A percentile compares a stretch with the other conserved stretches of the same genome.
These are phyloP conservation scores for Venturiaceae sp. DNA, from an alignment of 2,329 filamentous ascomycete species.

Conservation along the genomic window DNA sequence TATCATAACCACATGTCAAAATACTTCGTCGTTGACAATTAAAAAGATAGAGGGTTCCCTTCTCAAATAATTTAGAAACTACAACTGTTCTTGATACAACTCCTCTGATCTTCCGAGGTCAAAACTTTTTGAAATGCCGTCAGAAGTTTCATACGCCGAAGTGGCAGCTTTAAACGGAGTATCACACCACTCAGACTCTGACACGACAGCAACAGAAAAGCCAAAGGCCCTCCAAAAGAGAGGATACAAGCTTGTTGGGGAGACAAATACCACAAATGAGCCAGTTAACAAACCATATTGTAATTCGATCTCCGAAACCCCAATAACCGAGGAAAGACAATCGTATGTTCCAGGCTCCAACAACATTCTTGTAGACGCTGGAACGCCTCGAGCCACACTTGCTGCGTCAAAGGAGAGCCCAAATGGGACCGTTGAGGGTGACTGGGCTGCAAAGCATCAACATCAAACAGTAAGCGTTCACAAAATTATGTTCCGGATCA, in stretches of 20 bases:
- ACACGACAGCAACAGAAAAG: neutral
- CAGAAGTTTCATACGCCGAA: neutral
- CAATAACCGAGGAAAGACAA: conserved; percentile 9
- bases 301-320: neutral
- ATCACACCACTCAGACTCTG: neutral
- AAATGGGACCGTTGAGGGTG: conserved; percentile 29
- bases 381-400: conserved; percentile 31
- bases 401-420: conserved; percentile 30
- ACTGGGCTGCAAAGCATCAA: conserved; percentile 27
- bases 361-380: conserved; percentile 17
- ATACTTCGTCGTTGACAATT: too few species aligned
- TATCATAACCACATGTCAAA: neutral
- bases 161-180: neutral
- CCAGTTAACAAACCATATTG: neutral
- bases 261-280: neutral
- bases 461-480: conserved; percentile 23
- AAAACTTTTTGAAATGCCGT: neutral
- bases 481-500: neutral
- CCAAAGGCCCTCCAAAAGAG: neutral
- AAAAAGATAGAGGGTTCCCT: neutral
- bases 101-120: neutral
- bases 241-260: neutral
- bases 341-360: conserved; percentile 15
- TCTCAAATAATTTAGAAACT: neutral
- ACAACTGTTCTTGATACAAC: neutral